A percentile compares a stretch with the other conserved stretches of the same genome.
phyloP scores from a whole-genome alignment of 768 basidiomycete species.

The Trametes sanguinea region DNA sequence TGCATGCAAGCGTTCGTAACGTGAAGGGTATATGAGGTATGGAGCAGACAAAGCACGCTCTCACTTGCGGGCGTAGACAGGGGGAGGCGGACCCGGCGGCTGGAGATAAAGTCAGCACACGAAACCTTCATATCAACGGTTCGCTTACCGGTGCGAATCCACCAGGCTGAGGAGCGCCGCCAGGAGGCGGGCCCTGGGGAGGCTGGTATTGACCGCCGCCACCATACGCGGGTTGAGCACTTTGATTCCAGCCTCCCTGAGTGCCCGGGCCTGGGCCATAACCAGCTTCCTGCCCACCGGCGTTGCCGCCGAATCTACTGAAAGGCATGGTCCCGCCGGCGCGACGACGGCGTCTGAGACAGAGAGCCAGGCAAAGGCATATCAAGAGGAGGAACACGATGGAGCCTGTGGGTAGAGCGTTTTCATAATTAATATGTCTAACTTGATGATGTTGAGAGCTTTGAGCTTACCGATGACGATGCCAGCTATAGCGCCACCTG shows the following conservation, averaged over 20 bases:
- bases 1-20: too few relatives aligned
- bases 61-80: slow-evolving; percentile 3
- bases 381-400: slow-evolving; percentile 3
- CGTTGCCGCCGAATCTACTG: not conserved
- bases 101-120: not conserved
- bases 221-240: not conserved
- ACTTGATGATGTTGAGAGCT: not conserved
- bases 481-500: slow-evolving; percentile 23
- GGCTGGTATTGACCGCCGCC: slow-evolving; percentile 10
- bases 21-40: too few relatives aligned
- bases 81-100: slow-evolving; percentile 5
- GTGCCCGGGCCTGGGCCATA: not conserved
- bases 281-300: slow-evolving; percentile 5
- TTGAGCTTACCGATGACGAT: slow-evolving; percentile 20
- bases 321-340: not conserved
- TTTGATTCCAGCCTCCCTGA: slow-evolving; percentile 6
- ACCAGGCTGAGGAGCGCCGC: slow-evolving; percentile 8
- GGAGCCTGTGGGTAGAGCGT: not conserved
- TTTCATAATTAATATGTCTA: not conserved
- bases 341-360: slow-evolving; percentile 14
- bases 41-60: too few relatives aligned
- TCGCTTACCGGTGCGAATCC: slow-evolving; percentile 5
- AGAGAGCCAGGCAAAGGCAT: slow-evolving; percentile 7
- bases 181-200: not conserved
- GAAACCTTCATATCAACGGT: not conserved